Percentiles rank a stretch among this genome's conserved stretches.
Evolutionary conservation across 768 basidiomycete genomes (phyloP).

Genomic region (Panellus pusillus): DNA sequence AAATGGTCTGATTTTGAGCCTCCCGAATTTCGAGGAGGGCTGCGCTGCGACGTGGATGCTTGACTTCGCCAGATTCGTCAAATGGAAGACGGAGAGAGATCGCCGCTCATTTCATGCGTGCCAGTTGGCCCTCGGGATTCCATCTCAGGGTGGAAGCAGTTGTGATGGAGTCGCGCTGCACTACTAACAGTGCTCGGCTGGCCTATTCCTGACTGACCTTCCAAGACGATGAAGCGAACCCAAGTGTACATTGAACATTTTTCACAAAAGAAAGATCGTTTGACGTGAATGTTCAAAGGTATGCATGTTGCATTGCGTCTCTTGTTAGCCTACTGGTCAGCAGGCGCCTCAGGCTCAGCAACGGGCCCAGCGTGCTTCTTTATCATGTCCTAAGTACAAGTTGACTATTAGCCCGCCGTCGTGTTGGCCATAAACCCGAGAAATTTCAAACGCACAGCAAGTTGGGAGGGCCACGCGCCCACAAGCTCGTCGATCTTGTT

Average conservation of each 20-base stretch:
- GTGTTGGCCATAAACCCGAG: not conserved
- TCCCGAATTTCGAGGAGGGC: not conserved
- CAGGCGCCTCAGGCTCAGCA: not conserved
- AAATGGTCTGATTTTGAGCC: slow-evolving; percentile 4
- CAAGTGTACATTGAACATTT: no score
- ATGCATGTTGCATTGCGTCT: no score
- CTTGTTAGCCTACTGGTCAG: no score
- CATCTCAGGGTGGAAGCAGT: no score
- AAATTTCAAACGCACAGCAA: slow-evolving; percentile 10
- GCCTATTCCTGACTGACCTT: no score
- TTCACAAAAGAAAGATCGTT: no score
- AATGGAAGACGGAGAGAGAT: slow-evolving; percentile 8
- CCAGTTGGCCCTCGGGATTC: no score
- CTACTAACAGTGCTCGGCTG: no score
- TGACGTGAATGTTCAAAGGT: no score
- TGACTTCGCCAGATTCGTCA: slow-evolving; percentile 11
- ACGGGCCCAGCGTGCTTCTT: slow-evolving; percentile 3
- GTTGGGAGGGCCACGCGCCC: slow-evolving; percentile 33
- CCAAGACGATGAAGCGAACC: no score
- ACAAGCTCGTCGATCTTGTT: slow-evolving; percentile 32
- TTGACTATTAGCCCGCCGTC: not conserved
- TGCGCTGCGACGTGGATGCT: slow-evolving; percentile 1
- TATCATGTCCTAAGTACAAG: slow-evolving; percentile 9
- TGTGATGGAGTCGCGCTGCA: no score
- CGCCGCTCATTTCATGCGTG: not conserved